phyloP scores from a whole-genome alignment of 73 alveolate species.

The Breviolum minutum region DNA sequence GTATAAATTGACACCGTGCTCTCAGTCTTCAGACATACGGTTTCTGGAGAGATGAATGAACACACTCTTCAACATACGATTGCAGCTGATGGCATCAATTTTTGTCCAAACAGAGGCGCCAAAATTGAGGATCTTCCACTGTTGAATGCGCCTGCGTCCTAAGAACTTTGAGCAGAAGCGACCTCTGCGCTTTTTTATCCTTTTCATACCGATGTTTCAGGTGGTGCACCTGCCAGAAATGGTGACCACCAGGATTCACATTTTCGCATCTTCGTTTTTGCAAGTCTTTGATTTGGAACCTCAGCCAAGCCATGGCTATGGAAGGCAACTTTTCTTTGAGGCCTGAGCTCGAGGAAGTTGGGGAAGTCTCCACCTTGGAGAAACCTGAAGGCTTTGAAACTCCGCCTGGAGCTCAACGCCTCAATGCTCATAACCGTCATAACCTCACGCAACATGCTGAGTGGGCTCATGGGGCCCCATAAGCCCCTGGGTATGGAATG shows the following conservation, averaged over 20 bases:
- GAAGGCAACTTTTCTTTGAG: background rate
- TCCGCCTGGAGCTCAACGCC: conserved; percentile 13
- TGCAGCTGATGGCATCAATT: background rate
- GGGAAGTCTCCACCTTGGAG: background rate
- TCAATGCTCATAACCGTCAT: background rate
- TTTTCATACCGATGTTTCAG: background rate
- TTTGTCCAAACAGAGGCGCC: background rate
- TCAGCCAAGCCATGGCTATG: background rate
- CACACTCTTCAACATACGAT: background rate
- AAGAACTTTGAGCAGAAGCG: background rate
- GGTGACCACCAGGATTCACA: background rate
- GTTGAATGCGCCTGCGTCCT: conserved; percentile 47
- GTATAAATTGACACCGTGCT: background rate
- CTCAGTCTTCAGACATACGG: background rate
- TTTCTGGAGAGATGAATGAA: background rate
- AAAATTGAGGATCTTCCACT: conserved; percentile 78
- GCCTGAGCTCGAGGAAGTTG: conserved; percentile 4
- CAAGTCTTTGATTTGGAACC: background rate
- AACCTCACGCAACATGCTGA: background rate
- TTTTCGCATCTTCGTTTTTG: background rate
- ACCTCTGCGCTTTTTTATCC: background rate
- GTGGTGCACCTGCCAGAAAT: background rate
- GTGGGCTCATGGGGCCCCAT: background rate
- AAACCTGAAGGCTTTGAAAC: conserved; percentile 7
- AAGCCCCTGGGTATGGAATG: background rate